Base-by-base conservation (phyloP, 805 yeast species). In the Wickerhamiella nectarea region DNA sequence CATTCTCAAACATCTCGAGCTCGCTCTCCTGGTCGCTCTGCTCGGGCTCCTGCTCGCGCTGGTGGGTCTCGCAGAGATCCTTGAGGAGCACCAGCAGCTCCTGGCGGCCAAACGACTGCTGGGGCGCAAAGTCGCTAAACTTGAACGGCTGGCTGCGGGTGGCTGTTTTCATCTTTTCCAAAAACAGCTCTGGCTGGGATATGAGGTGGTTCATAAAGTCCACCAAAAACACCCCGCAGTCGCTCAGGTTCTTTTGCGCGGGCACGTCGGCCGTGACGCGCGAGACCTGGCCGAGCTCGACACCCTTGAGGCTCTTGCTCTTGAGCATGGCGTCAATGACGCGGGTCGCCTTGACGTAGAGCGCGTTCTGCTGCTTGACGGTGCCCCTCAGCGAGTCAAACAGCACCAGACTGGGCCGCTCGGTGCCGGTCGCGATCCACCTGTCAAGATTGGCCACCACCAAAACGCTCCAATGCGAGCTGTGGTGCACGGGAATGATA, bases 221-320 rank as follows among this genome's bases (percentile, higher is more conserved):
- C 12, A 91, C 78, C 1, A 89, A 82, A 62, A 83, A 95, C 17
- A 91, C 75, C 1, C 98, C 98, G 64, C 98, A 91, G 58, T 91
- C 98, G 56, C 86, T 83, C 62, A 78, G 76, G 58, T 91, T 91
- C 24, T 77, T 76, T 56, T 91, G 98, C 46, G 70, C 75, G 0
- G 96, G 95, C 0, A 85, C 91, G 4, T 65, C 56, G 4, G 77
- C 75, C 6, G 66, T 59, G 41, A 65, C 58, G 38, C 74, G 61
- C 36, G 67, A 59, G 81, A 80, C 10, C 63, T 64, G 41, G 71
- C 73, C 19, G 82, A 61, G 0, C 83, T 79, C 2, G 56, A 59
- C 20, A 63, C 51, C 71, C 77, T 34, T 26, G 35, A 14, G 29
- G 17, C 25, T 9, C 38, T 25, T 50, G 26, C 34, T 33, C 12